phyloP scores from a whole-genome alignment of 805 yeast species.

The Nakazawaea anatomiae region DNA sequence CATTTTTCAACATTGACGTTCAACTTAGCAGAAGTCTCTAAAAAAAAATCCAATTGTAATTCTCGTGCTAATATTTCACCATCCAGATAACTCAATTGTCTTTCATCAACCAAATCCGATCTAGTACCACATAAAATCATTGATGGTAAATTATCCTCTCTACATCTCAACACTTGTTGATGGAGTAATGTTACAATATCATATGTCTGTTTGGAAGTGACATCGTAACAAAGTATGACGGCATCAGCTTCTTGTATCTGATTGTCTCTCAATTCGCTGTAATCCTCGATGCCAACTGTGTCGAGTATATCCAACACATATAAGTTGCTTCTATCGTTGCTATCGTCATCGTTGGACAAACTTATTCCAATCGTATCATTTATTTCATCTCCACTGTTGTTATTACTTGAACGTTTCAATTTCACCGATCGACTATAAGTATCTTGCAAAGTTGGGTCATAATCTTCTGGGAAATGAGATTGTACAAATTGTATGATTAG shows the following conservation, averaged over 20 bases:
- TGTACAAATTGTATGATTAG: constrained; percentile 19
- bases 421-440: constrained; percentile 14
- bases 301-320: constrained; percentile 54
- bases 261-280: constrained; percentile 17
- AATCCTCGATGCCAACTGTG: constrained; percentile 80
- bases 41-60: constrained; percentile 25
- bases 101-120: constrained; percentile 65
- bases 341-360: neutral
- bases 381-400: neutral
- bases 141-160: constrained; percentile 32
- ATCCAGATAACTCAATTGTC: constrained; percentile 69
- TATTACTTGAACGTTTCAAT: neutral
- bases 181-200: constrained; percentile 26
- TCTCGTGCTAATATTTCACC: constrained; percentile 25
- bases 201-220: constrained; percentile 42
- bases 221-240: constrained; percentile 43
- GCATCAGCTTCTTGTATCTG: constrained; percentile 35
- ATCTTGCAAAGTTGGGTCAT: constrained; percentile 24
- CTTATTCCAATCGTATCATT: neutral
- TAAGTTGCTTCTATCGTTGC: constrained; percentile 19
- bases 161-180: constrained; percentile 74
- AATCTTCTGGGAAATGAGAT: constrained; percentile 15
- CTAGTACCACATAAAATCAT: constrained; percentile 70
- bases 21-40: constrained; percentile 81
- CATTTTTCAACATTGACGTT: constrained; percentile 77